Conservation (phyloP, 371 early-diverging fungal genomes). For the Apophysomyces sp. region DNA sequence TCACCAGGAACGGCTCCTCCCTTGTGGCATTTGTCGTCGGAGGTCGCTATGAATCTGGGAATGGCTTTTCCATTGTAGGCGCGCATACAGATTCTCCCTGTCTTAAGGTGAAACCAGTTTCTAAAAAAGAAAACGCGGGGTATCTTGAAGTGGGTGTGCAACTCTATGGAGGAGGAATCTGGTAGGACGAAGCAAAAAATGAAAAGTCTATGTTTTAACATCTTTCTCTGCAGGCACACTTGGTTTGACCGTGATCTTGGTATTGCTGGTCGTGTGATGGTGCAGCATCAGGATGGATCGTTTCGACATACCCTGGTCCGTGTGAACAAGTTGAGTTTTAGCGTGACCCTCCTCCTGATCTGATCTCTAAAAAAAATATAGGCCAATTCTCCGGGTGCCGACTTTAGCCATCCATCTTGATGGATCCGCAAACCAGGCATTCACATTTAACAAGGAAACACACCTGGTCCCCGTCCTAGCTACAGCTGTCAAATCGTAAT, state of each 20-base stretch:
- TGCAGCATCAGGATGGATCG: constrained; percentile 66
- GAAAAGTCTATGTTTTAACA: neutral
- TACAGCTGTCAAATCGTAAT: constrained; percentile 65
- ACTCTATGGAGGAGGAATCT: constrained; percentile 87
- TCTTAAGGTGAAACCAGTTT: constrained; percentile 89
- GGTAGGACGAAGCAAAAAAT: constrained; percentile 26
- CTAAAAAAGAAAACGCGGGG: constrained; percentile 74
- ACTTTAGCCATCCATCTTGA: constrained; percentile 94
- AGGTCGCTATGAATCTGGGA: constrained; percentile 76
- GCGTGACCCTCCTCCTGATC: neutral
- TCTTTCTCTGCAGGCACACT: constrained; percentile 52
- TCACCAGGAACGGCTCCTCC: constrained; percentile 86
- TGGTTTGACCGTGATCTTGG: constrained; percentile 97
- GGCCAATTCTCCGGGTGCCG: constrained; percentile 87
- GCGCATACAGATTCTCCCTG: constrained; percentile 97
- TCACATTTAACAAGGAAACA: constrained; percentile 91
- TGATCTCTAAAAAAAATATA: neutral
- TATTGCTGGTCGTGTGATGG: constrained; percentile 91
- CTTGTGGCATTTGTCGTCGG: constrained; percentile 95
- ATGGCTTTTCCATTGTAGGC: constrained; percentile 86
- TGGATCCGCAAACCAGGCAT: constrained; percentile 70
- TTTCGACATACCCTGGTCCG: constrained; percentile 70
- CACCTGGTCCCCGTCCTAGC: constrained; percentile 87
- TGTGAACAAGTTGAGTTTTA: constrained; percentile 58
- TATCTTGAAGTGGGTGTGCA: constrained; percentile 88